Evolutionary conservation across 768 basidiomycete genomes (phyloP), one percentile per base, ranked within the genome.

Genomic region (Mycena albidolilacea): DNA sequence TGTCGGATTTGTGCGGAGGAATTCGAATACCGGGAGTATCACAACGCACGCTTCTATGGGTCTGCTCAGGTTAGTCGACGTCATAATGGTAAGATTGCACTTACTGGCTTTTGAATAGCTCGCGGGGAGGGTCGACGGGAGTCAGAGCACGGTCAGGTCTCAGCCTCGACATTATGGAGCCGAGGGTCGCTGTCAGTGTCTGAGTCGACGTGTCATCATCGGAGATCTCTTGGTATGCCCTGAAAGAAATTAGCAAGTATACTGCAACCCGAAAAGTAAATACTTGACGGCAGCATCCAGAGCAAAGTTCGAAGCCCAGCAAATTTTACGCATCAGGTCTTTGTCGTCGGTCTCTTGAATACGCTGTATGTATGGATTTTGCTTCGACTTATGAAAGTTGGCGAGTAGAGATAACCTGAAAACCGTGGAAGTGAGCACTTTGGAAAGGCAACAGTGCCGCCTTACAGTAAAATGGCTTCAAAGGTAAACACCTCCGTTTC

Each of bases 381-480:
- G 85, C 73, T 87, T 91, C 11, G 91, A 91, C 76, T 90, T 92
- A 78, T 93, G 93, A 78, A 90, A 94, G 76, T 92, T 92, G 65
- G 89, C 89, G 2, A 94, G 85, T 43, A 92, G 80, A 12, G 89
- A 84, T n/a, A 93, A 84, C 21, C 74, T 75, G 39, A 15, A n/a
- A 46, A 57, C 54, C 30, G 30, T 14, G 35, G 37, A 17, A 11
- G n/a, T 30, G 30, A 58, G 12, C 10, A 17, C 15, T 21, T 35
- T 17, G 48, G 19, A 17, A 50, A n/a, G 48, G n/a, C 14, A 50
- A 50, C 19, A 50, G 19, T 19, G 44, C 21, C 19, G 19, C 1
- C 61, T 19, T 60, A 72, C 7, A 93, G 81, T 7, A 93, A 81
- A 0, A 85, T 81, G 1, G 90, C 89, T 77, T 92, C 91, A 66